Base-by-base conservation (phyloP, 1,139 yeast genomes). In the Kodamaea suecica region DNA sequence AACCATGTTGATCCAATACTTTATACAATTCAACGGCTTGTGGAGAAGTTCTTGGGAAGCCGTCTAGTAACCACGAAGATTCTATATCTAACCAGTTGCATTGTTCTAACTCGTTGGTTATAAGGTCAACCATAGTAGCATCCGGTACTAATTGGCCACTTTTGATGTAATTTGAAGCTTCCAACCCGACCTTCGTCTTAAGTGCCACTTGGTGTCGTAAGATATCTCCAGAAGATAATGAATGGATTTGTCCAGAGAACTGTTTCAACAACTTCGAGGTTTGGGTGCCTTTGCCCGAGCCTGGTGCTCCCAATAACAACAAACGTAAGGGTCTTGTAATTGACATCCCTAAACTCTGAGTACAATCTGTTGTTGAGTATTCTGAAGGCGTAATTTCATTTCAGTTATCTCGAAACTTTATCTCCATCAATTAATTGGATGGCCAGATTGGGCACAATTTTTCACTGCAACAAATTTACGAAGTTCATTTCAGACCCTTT, bases 261-360 rank as follows among this genome's bases (percentile, higher is more conserved):
- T 66, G 63, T 34, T 73, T 69, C 39, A 83, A 57, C 9, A 90
- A 64, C 39, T 80, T 69, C 2, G 81, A 61, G 0, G 95, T 83
- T 47, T 84, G 86, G 0, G 97, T 90, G 2, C 97, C 97, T 54
- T 90, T 90, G 1, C 97, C 97, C 1, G 95, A 74, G 0, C 97
- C 97, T 0, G 97, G 97, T 0, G 97, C 95, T 4, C 97, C 97
- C 34, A 88, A 62, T 7, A 88, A 66, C 23, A 88, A 66, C 29
- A 87, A 60, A 45, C 96, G 63, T 26, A 85, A 53, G 2, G 95
- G 84, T 32, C 17, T 25, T 5, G 7, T 13, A 4, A 25, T 12
- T 13, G 28, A n/a, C 28, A 25, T 25, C 6, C 6, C 21, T 19
- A 19, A 6, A 19, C n/a, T n/a, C n/a, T n/a, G n/a, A n/a, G n/a